Percentiles rank a stretch among this genome's conserved stretches.
These are phyloP conservation scores for Puccinia triticina DNA, from an alignment of 1,284 basidiomycete genomes.

Conservation along the genomic window DNA sequence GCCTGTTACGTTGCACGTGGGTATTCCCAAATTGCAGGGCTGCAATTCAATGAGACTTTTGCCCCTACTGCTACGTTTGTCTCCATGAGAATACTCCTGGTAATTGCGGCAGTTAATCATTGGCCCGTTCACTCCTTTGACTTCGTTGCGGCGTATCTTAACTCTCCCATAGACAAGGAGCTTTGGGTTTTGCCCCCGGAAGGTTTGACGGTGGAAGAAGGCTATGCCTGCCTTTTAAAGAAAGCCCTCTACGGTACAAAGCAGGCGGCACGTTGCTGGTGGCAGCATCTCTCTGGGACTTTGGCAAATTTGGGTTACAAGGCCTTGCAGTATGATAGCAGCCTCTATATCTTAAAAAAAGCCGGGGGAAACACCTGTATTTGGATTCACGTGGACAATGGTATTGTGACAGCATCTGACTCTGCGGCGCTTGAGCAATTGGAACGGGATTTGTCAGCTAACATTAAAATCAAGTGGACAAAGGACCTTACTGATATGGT, in stretches of 20 bases:
- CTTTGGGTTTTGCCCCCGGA: neutral
- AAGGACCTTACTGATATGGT: neutral
- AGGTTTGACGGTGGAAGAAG: neutral
- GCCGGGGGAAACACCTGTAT: too few relatives aligned
- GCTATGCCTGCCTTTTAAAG: neutral
- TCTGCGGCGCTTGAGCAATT: neutral
- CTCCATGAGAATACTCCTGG: neutral
- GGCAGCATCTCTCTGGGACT: too few relatives aligned
- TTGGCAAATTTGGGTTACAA: too few relatives aligned
- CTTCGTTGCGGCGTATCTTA: neutral
- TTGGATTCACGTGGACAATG: conserved; percentile 7
- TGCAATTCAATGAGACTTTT: neutral
- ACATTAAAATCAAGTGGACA: neutral
- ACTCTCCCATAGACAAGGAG: neutral
- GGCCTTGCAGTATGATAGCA: too few relatives aligned
- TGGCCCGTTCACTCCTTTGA: conserved; percentile 6
- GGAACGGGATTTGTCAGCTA: neutral
- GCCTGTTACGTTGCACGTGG: too few relatives aligned
- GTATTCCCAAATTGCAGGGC: too few relatives aligned
- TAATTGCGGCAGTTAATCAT: neutral
- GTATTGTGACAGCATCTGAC: neutral
- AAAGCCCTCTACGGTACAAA: conserved; percentile 13
- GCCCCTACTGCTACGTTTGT: conserved; percentile 18
- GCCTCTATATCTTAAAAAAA: too few relatives aligned
- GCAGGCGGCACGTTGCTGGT: conserved; percentile 15